Evolutionary conservation across 306 rosid genomes (phyloP), one percentile per base, ranked within the genome.

Genomic region (Medicago ruthenica): DNA sequence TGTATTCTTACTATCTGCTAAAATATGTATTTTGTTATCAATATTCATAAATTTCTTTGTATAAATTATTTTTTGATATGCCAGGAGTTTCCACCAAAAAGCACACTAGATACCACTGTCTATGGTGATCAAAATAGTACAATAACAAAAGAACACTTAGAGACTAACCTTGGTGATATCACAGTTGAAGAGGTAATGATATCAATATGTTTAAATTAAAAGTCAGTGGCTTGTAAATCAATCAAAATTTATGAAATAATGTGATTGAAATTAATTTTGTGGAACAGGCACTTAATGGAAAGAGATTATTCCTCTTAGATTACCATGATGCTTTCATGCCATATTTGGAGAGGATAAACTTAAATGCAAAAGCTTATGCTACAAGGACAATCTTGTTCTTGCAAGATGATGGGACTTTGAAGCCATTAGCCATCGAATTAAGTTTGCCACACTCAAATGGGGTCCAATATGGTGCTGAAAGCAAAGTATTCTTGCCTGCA

Each of bases 41-140:
- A 36, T 14, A 6, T 14, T 59, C 65, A 13, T 13, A 24, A 6
- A 61, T 31, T 14, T 31, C 7, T 8, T 7, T n/a, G 5, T 31
- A 14, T 61, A 57, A 39, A 53, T 8, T 71, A 40, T 34, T 36
- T 9, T 60, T 24, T 47, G 14, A 74, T 40, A 48, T 48, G 67
- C n/a, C 75, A 91, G 97, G 85, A 70, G 66, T 91, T 91, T 55
- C 94, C 97, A 3, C 97, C 94, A 36, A 9, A 22, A 47, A 91
- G 92, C 83, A 81, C 80, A 34, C 71, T 91, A 48, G 91, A 91
- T 62, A 41, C 42, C 36, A n/a, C 82, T 11, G 39, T 81, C 53
- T 92, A 85, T 47, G 92, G 94, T 78, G 82, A 90, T 73, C 96
- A 88, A 70, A 74, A 74, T 13, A 84, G 96, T 37, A 79, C 59